Percentiles rank a stretch among this genome's conserved stretches.
These are phyloP conservation scores for Termitomyces titanicus DNA, from an alignment of 768 basidiomycete species.

Conservation along the genomic window DNA sequence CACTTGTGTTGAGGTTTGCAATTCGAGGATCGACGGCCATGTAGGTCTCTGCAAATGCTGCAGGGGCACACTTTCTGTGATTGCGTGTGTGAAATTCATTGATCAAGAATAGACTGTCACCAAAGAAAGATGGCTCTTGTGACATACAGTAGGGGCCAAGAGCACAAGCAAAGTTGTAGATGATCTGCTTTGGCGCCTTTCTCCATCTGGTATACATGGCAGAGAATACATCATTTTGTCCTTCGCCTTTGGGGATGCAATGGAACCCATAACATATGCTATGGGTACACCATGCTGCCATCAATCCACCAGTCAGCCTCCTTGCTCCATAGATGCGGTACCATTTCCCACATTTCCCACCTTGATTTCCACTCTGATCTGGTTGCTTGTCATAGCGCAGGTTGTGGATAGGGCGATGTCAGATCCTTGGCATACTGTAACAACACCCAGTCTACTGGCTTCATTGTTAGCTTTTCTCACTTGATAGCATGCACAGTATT, in stretches of 20 bases:
- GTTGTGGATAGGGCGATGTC: background rate
- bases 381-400: background rate
- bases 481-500: too few species aligned
- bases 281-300: slow-evolving; percentile 13
- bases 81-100: slow-evolving; percentile 13
- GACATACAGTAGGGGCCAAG: slow-evolving; percentile 16
- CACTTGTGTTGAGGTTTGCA: too few species aligned
- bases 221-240: slow-evolving; percentile 22
- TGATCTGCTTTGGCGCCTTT: slow-evolving; percentile 16
- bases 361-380: background rate
- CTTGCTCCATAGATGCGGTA: background rate
- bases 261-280: too few species aligned
- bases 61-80: background rate
- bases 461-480: background rate
- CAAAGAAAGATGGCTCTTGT: slow-evolving; percentile 13
- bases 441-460: background rate
- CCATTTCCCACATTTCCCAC: background rate
- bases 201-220: slow-evolving; percentile 32
- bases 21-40: too few species aligned
- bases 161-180: too few species aligned
- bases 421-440: background rate
- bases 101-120: slow-evolving; percentile 13
- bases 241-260: too few species aligned
- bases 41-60: background rate
- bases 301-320: slow-evolving; percentile 25